phyloP scores from a whole-genome alignment of 805 yeast genomes.

The Isabelozyma heimii region DNA sequence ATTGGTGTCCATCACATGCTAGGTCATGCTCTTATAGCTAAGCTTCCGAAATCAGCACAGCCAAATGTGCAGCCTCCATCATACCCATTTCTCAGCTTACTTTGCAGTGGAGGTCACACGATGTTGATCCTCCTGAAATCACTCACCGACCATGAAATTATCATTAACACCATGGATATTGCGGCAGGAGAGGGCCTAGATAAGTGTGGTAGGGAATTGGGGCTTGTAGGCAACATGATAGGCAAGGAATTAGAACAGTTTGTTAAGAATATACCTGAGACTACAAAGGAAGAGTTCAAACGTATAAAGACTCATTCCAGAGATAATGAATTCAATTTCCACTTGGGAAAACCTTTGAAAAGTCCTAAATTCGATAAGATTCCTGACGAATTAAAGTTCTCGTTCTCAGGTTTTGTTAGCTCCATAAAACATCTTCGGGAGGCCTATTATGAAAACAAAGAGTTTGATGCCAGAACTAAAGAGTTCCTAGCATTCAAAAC shows the following conservation, averaged over 20 bases:
- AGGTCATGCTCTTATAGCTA: conserved; percentile 72
- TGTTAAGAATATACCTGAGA: conserved; percentile 31
- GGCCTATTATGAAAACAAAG: conserved; percentile 39
- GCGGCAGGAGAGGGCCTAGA: conserved; percentile 95
- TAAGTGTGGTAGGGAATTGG: conserved; percentile 85
- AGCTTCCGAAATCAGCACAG: conserved; percentile 27
- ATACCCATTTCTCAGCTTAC: conserved; percentile 70
- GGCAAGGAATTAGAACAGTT: conserved; percentile 77
- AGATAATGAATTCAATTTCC: conserved; percentile 22
- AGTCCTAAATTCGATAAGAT: conserved; percentile 25
- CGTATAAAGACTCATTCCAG: conserved; percentile 16
- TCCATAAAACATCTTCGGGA: conserved; percentile 26
- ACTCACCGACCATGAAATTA: conserved; percentile 63
- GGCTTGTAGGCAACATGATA: conserved; percentile 76
- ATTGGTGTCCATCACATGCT: conserved; percentile 96
- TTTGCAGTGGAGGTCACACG: conserved; percentile 95
- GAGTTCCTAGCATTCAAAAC: conserved; percentile 54
- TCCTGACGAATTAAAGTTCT: conserved; percentile 44
- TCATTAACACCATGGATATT: conserved; percentile 76
- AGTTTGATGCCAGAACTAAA: conserved; percentile 22
- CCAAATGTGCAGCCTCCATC: conserved; percentile 51
- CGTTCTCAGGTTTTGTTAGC: conserved; percentile 77
- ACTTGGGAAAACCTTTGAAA: conserved; percentile 29
- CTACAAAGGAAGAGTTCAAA: conserved; percentile 22
- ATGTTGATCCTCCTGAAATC: conserved; percentile 70